Percentiles rank a stretch among this genome's conserved stretches.
These are phyloP conservation scores for Komagataella mondaviorum DNA, from an alignment of 805 yeast genomes.

Conservation along the genomic window DNA sequence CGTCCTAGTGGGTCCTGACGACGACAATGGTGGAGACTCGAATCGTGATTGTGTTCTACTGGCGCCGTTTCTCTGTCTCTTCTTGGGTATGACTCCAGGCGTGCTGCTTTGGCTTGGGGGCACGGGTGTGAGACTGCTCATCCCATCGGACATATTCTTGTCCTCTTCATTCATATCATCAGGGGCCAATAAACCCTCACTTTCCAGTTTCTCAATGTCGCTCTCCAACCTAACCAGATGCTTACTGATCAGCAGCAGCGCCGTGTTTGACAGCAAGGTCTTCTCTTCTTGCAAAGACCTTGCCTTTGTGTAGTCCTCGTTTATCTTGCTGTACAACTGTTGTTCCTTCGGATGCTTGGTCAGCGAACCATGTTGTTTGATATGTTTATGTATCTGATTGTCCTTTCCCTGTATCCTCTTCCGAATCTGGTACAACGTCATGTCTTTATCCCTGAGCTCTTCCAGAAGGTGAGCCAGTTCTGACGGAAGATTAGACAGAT, in stretches of 20 bases:
- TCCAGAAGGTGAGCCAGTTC: constrained; percentile 72
- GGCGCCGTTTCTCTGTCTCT: constrained; percentile 1
- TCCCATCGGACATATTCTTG: not conserved
- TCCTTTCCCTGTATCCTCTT: constrained; percentile 61
- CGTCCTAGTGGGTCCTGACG: not conserved
- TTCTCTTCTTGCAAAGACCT: constrained; percentile 64
- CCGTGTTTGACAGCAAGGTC: constrained; percentile 68
- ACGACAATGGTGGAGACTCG: not conserved
- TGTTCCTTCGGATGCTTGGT: constrained; percentile 75
- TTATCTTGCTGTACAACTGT: constrained; percentile 47
- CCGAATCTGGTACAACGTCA: constrained; percentile 48
- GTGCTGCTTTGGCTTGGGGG: not conserved
- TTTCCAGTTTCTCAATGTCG: constrained; percentile 63
- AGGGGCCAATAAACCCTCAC: constrained; percentile 67
- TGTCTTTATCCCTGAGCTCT: constrained; percentile 64
- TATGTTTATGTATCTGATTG: constrained; percentile 68
- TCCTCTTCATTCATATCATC: constrained; percentile 15
- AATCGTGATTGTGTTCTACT: not conserved
- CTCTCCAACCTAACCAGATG: constrained; percentile 63
- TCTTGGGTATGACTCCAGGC: not conserved
- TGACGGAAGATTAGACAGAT: constrained; percentile 69
- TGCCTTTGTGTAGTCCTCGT: constrained; percentile 50
- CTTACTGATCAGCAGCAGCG: constrained; percentile 61
- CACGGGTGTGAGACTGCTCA: not conserved
- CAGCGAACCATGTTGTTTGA: constrained; percentile 71